Evolutionary conservation across 768 basidiomycete species (phyloP).

Genomic region (Hericium erinaceus): DNA sequence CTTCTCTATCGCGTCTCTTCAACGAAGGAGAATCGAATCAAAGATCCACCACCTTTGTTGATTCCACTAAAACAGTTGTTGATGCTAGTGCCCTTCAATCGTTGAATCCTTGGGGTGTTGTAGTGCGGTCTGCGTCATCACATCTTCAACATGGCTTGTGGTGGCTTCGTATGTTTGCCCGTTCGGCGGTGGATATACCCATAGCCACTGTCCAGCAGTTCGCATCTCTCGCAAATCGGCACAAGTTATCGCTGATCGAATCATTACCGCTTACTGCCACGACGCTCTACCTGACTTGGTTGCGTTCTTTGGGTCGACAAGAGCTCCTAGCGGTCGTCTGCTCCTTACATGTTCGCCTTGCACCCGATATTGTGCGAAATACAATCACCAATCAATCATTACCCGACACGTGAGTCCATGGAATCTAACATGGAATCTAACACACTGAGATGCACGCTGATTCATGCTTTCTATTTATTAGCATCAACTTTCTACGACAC

Average conservation of each 20-base stretch:
- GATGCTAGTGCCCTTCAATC: conserved; percentile 21
- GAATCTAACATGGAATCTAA: background rate
- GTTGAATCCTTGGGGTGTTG: conserved; percentile 47
- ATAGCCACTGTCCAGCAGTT: conserved; percentile 40
- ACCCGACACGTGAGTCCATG: conserved; percentile 6
- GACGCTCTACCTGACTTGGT: conserved; percentile 49
- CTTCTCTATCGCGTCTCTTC: conserved; percentile 45
- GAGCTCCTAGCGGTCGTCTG: conserved; percentile 45
- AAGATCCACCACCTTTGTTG: conserved; percentile 28
- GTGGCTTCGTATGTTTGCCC: conserved; percentile 54
- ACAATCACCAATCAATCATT: conserved; percentile 21
- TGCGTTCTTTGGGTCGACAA: conserved; percentile 48
- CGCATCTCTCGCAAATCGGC: conserved; percentile 29
- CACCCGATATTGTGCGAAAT: conserved; percentile 28
- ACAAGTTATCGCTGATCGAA: conserved; percentile 32
- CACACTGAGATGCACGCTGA: background rate
- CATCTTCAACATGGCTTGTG: conserved; percentile 38
- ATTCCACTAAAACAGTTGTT: conserved; percentile 21
- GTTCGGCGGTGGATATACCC: conserved; percentile 59
- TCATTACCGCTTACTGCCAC: conserved; percentile 45
- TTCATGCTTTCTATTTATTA: conserved; percentile 9
- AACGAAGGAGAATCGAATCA: conserved; percentile 38
- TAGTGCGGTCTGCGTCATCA: conserved; percentile 34
- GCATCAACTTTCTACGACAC: conserved; percentile 47
- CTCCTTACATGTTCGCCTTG: conserved; percentile 36